These are phyloP conservation scores for Cenococcum geophilum DNA, from an alignment of 495 filamentous ascomycete species.

Conservation along the genomic window DNA sequence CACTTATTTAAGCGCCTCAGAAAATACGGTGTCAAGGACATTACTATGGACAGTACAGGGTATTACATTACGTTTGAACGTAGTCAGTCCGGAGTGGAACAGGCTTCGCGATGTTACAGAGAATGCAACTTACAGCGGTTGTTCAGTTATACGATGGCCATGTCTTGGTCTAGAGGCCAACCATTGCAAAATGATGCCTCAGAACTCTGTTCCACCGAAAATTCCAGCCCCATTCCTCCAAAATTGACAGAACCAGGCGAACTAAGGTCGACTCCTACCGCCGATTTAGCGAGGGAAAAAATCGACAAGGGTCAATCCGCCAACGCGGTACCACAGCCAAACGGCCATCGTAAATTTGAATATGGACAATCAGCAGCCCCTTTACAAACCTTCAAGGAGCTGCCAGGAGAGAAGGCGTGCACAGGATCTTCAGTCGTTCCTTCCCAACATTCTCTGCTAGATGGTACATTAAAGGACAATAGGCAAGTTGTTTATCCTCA, in stretches of 20 bases:
- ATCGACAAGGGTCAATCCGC: too few relatives aligned
- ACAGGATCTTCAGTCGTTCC: background rate
- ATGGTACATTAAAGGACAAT: background rate
- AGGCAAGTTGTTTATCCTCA: background rate
- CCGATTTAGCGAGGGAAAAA: too few relatives aligned
- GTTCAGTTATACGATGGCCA: background rate
- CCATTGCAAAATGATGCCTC: background rate
- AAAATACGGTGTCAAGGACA: background rate
- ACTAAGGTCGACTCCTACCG: background rate
- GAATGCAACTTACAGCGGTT: background rate
- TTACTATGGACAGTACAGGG: background rate
- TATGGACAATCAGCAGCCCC: too few relatives aligned
- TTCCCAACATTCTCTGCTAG: background rate
- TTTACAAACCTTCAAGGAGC: too few relatives aligned
- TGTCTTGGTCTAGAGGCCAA: background rate
- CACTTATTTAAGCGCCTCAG: background rate
- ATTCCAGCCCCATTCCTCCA: background rate
- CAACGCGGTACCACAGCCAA: too few relatives aligned
- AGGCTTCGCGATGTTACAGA: background rate
- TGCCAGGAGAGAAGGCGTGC: too few relatives aligned
- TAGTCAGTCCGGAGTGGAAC: background rate
- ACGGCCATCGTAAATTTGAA: too few relatives aligned
- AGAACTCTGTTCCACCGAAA: background rate
- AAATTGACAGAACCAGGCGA: background rate
- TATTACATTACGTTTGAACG: slow-evolving; percentile 4